Percentiles rank a stretch among this genome's conserved stretches.
phyloP scores from a whole-genome alignment of 2,329 filamentous ascomycete genomes.

The Amauroascus niger region DNA sequence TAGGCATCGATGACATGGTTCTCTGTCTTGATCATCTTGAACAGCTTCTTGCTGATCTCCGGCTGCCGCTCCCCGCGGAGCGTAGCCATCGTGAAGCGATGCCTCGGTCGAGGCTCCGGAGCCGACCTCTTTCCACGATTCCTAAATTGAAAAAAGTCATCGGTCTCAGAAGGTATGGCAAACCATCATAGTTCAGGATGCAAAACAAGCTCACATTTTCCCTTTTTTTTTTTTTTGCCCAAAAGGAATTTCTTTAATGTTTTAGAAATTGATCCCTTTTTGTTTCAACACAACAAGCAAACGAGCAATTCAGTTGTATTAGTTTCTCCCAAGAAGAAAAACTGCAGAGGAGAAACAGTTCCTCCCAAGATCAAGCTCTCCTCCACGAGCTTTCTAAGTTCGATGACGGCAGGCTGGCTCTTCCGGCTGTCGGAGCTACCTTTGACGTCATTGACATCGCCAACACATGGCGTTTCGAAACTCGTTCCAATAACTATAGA shows the following conservation, averaged over 20 bases:
- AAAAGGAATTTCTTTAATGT: background rate
- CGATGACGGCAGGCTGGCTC: conserved; percentile 4
- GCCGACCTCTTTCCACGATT: conserved; percentile 28
- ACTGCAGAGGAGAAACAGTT: background rate
- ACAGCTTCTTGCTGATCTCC: conserved; percentile 79
- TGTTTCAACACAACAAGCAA: no score
- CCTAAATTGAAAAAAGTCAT: conserved; percentile 23
- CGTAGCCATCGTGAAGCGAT: conserved; percentile 76
- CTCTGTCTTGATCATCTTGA: conserved; percentile 86
- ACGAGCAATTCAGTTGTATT: no score
- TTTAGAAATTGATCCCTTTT: background rate
- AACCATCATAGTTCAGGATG: background rate
- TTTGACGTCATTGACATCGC: conserved; percentile 6
- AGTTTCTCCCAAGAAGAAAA: background rate
- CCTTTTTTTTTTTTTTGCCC: background rate
- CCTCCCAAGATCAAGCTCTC: background rate
- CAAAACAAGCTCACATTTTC: conserved; percentile 7
- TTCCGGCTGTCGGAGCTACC: background rate
- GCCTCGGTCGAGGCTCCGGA: conserved; percentile 41
- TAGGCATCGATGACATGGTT: conserved; percentile 80
- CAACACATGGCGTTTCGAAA: background rate
- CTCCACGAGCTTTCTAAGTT: background rate
- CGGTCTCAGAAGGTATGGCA: background rate
- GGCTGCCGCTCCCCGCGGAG: conserved; percentile 77
- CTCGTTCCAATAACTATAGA: background rate